Base-by-base conservation (phyloP, 2,329 filamentous ascomycete genomes). In the Fusarium algeriense region DNA sequence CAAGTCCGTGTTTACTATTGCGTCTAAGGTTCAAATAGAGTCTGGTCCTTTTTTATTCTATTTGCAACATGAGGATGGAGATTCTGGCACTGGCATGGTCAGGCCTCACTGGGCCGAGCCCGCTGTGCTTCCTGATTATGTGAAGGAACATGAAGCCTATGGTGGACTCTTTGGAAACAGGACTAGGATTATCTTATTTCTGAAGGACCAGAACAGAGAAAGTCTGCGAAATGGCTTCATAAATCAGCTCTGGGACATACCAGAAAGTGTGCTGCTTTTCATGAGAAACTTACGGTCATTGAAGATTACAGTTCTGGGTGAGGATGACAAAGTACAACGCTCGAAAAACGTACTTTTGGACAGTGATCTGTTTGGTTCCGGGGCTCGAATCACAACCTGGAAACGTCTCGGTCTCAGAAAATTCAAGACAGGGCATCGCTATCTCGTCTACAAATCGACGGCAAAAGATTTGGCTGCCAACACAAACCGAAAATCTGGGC, bases 361-460 rank as follows among this genome's bases (percentile, higher is more conserved):
- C 2, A 28, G 30, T 19, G 53, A 46, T 6, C 15, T 46, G 4
- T 56, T 56, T 20, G 53, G 53, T 3, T 35, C 53, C 9, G 20
- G 20, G 0, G 5, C 2, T 26, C 30, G 13, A 20, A 35, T 56
- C 1, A 1, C 53, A 19, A 13, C 53, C 2, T 3, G 8, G 1
- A 45, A 56, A 6, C 11, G 19, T 4, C 9, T 46, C 17, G 53
- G 53, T 0, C 35, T 19, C 2, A 13, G 2, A 2, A 3, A 30
- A 3, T 1, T 26, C 5, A 45, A 35, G 17, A 46, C 14, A 7
- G 35, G 38, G 38, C 14, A 56, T 17, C 53, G 53, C 1, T 56
- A 56, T 46, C 40, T 46, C 6, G 17, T 56, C 17, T 56, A 46
- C 17, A 56, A 10, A 46, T 46, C 40, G 26, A 46, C 40, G 2